A percentile compares a stretch with the other conserved stretches of the same genome.
phyloP scores from a whole-genome alignment of 768 basidiomycete species.

The Hebeloma cylindrosporum region DNA sequence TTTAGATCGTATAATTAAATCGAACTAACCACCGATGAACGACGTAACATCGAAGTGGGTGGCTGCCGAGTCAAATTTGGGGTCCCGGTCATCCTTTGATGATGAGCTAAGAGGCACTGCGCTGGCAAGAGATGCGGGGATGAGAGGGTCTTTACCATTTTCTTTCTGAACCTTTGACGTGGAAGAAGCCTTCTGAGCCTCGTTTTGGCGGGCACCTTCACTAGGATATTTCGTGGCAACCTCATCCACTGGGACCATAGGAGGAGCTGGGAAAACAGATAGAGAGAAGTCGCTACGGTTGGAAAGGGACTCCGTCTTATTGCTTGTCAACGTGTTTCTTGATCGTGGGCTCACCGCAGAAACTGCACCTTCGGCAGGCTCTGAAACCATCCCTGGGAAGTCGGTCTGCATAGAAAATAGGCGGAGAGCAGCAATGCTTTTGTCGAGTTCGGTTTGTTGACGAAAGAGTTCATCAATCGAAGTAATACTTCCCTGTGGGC shows the following conservation, averaged over 20 bases:
- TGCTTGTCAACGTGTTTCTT: constrained; percentile 20
- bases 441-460: constrained; percentile 64
- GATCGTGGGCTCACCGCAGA: constrained; percentile 9
- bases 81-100: constrained; percentile 12
- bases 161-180: too few relatives aligned
- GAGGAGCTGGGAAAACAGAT: constrained; percentile 69
- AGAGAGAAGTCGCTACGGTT: constrained; percentile 61
- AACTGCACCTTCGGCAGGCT: not conserved
- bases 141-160: too few relatives aligned
- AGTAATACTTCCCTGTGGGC: constrained; percentile 26
- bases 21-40: constrained; percentile 54
- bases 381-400: not conserved
- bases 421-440: constrained; percentile 59
- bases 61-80: constrained; percentile 41
- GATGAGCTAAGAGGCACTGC: constrained; percentile 14
- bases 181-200: too few relatives aligned
- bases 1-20: constrained; percentile 6
- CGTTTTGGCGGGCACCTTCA: too few relatives aligned
- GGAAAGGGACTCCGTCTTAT: constrained; percentile 34
- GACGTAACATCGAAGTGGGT: constrained; percentile 74
- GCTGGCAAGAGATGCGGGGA: constrained; percentile 4
- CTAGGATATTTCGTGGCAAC: constrained; percentile 5
- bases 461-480: constrained; percentile 55
- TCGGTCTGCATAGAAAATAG: constrained; percentile 36
- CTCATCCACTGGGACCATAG: constrained; percentile 25